These are phyloP conservation scores for Iberis pinnata DNA, from an alignment of 345 rosid genomes.

Conservation along the genomic window DNA sequence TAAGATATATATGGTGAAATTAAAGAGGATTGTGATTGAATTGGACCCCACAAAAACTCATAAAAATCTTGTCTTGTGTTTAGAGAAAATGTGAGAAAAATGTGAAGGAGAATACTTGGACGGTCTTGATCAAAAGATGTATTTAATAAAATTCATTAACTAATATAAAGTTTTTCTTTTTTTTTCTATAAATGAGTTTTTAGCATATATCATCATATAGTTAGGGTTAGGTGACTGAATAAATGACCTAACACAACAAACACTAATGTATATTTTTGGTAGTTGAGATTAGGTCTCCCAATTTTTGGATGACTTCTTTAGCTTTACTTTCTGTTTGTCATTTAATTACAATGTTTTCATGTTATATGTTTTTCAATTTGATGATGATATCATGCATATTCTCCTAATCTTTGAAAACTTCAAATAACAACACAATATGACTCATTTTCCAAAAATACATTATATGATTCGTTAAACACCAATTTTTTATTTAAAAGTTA, in stretches of 20 bases:
- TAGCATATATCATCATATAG: background rate
- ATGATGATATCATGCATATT: background rate
- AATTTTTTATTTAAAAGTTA: too few species aligned
- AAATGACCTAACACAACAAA: constrained; percentile 36
- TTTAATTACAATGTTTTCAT: too few species aligned
- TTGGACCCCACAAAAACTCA: constrained; percentile 16
- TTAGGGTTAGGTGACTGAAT: constrained; percentile 34
- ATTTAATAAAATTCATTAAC: background rate
- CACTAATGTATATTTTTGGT: constrained; percentile 17
- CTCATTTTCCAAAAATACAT: too few species aligned
- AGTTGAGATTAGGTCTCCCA: constrained; percentile 35
- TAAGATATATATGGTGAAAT: constrained; percentile 29
- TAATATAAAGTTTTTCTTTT: constrained; percentile 2
- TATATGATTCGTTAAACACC: too few species aligned
- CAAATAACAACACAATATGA: background rate
- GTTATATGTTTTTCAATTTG: background rate
- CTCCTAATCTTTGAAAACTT: background rate
- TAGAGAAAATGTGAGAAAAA: background rate
- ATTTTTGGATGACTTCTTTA: background rate
- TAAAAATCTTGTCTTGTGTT: constrained; percentile 13
- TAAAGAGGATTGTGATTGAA: constrained; percentile 13
- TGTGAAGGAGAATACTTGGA: constrained; percentile 27
- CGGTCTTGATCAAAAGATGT: constrained; percentile 24
- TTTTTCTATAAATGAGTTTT: constrained; percentile 8
- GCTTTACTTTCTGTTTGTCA: background rate